Base-by-base conservation (phyloP, 331 rosid genomes). In the Pyracantha coccinea region DNA sequence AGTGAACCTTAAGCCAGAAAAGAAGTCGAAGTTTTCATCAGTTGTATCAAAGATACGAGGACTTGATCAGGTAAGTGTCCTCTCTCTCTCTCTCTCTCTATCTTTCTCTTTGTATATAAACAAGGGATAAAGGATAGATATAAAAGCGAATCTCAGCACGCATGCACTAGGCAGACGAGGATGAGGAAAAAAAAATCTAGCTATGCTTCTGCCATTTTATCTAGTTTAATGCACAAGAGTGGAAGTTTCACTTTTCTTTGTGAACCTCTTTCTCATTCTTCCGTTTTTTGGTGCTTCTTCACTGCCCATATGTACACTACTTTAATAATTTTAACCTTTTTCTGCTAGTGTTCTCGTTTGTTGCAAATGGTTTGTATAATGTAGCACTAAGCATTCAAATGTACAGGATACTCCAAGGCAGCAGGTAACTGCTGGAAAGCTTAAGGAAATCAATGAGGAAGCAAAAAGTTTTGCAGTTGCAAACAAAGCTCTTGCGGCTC, bases 1-100 rank as follows among this genome's bases (percentile, higher is more conserved):
- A 87, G 95, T 94, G 66, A 94, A 88, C 80, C 81, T 94, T 71
- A 90, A 85, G 87, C 96, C 92, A 33, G 99, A 94, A 83, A 92
- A 73, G 89, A 94, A 89, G 87, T 94, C 99, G 73, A 90, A 90
- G 83, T 88, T 94, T 83, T 90, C 97, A 79, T 90, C 99, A 38
- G 99, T 94, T 76, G 99, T 94, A 76, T 85, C 95, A 85, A 94
- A 92, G 88, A 90, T 94, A 62, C 93, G 99, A 20, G 99, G 99
- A 66, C 89, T 94, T 82, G 99, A 94, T 89, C 91, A 88, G 99
- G 99, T 94, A 79, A 76, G 68, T 77, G 72, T 66, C 59, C 53
- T 74, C 69, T 31, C 60, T 16, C 35, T 23, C 20, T 71, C 5
- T 62, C 20, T 69, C n/a, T 50, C 24, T 80, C 24, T 69, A 14